A percentile compares a stretch with the other conserved stretches of the same genome.
Evolutionary conservation across 768 basidiomycete species (phyloP).

Genomic region (Fistulinella prunicolor): DNA sequence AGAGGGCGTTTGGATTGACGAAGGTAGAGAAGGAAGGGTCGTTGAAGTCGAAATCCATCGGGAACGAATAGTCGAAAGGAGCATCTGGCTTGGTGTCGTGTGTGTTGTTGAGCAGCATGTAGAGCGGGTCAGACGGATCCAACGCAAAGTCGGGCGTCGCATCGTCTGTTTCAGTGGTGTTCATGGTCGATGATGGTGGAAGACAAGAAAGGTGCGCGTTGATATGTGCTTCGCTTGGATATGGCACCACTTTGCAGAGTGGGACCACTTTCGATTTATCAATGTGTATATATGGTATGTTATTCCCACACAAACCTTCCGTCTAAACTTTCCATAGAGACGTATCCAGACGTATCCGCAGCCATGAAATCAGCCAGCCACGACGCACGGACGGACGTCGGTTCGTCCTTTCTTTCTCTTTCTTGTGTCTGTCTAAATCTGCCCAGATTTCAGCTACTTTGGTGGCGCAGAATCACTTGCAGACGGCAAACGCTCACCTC

Average conservation of each 20-base stretch:
- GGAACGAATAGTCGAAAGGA: conserved; percentile 39
- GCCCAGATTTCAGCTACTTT: conserved; percentile 70
- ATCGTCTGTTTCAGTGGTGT: conserved; percentile 10
- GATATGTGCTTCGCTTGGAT: background rate
- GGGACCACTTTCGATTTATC: conserved; percentile 23
- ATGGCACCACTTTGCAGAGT: conserved; percentile 27
- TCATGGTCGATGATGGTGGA: conserved; percentile 15
- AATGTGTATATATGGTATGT: conserved; percentile 14
- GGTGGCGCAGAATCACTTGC: conserved; percentile 79
- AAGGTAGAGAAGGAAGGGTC: conserved; percentile 43
- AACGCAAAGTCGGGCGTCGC: conserved; percentile 41
- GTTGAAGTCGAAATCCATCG: conserved; percentile 63
- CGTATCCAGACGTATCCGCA: background rate
- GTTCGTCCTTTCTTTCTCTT: conserved; percentile 7
- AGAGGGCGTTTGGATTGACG: conserved; percentile 67
- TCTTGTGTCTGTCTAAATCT: background rate
- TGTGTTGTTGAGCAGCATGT: conserved; percentile 51
- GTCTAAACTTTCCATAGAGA: background rate
- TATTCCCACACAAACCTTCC: conserved; percentile 21
- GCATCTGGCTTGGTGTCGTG: conserved; percentile 33
- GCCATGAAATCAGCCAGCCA: conserved; percentile 15
- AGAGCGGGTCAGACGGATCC: conserved; percentile 57
- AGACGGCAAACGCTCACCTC: conserved; percentile 51
- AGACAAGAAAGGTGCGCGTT: background rate
- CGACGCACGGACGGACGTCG: no score